Base-by-base conservation (phyloP, 1,139 yeast species). In the Pichia sp. region DNA sequence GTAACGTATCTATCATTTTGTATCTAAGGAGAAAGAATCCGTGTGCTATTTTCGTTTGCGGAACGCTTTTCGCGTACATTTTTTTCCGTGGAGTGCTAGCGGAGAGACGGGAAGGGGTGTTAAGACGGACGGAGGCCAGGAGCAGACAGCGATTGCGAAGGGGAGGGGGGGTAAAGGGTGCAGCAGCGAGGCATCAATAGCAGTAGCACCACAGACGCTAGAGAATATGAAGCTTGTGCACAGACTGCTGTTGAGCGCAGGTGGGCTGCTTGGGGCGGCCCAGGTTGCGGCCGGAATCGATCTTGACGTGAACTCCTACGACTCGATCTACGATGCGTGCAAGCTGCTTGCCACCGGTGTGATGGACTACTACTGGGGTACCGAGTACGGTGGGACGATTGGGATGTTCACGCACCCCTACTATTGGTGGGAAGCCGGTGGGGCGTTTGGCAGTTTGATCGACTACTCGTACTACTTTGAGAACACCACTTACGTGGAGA, bases 401-500 rank as follows among this genome's bases (percentile, higher is more conserved):
- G 98, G 98, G 52, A 84, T 85, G 92, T 87, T 90, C 69, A 73
- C 86, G 1, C 71, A 74, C 68, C 97, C 97, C 0, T 90, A 90
- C 76, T 92, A 90, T 75, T 92, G 97, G 97, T 90, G 97, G 97
- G 93, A 90, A 73, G 96, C 97, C 40, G 98, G 98, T 66, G 97
- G 95, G 60, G 97, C 96, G 5, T 89, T 90, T 89, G 96, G 96
- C 5, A 78, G 88, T 23, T 75, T 92, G 77, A 71, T 90, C 48
- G 97, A 90, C 69, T 87, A 84, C 69, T 79, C 89, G 73, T 85
- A 69, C 65, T 84, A 77, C 66, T 82, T 89, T 75, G 80, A 87
- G 50, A 85, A 90, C 67, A 84, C 81, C 63, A 82, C 93, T 0
- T 87, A 79, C 64, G 83, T 78, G 45, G 79, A 78, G 32, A 61